Evolutionary conservation across 768 basidiomycete species (phyloP).

Genomic region (Sporobolomyces roseus): DNA sequence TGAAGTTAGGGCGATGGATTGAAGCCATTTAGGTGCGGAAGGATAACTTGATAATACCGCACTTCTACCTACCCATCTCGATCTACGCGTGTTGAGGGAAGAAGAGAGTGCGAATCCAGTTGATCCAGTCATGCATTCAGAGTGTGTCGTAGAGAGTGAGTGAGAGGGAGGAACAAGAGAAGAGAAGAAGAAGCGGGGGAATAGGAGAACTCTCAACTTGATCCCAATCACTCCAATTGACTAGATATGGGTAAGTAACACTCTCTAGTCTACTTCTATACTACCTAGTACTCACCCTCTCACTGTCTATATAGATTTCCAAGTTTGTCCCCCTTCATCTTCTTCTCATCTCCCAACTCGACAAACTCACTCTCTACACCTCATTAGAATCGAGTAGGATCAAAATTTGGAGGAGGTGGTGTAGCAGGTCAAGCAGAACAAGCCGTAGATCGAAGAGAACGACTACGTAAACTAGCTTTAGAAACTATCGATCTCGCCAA

Average conservation of each 20-base stretch:
- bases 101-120: background rate
- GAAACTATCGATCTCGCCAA: constrained; percentile 78
- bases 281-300: background rate
- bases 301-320: constrained; percentile 20
- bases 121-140: background rate
- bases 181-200: too few species aligned
- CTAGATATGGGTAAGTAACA: background rate
- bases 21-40: constrained; percentile 67
- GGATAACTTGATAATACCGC: constrained; percentile 13
- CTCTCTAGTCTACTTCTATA: background rate
- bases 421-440: constrained; percentile 91
- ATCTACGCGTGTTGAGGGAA: too few species aligned
- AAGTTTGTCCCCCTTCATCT: constrained; percentile 1
- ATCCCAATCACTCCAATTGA: too few species aligned
- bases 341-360: background rate
- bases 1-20: constrained; percentile 67
- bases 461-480: constrained; percentile 71
- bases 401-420: constrained; percentile 93
- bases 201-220: too few species aligned
- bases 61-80: constrained; percentile 28
- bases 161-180: background rate
- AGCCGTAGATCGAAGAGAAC: constrained; percentile 91
- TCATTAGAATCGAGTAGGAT: constrained; percentile 81
- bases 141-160: background rate
- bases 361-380: background rate